phyloP scores from a whole-genome alignment of 768 basidiomycete species.

The Galerina marginata region DNA sequence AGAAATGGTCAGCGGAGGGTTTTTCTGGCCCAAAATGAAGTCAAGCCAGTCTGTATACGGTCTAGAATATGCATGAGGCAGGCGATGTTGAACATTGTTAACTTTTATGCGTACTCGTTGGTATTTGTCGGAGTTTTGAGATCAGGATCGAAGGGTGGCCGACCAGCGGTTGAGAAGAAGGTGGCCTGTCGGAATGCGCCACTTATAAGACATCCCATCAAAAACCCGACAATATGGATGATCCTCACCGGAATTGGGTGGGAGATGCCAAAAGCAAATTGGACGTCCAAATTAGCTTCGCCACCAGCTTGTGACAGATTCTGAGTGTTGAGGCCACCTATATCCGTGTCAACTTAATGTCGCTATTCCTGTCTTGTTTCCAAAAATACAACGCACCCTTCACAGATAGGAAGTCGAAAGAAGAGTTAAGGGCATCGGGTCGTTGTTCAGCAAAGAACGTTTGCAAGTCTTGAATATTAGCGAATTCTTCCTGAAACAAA shows the following conservation, averaged over 20 bases:
- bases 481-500: slow-evolving; percentile 44
- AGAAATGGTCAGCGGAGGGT: slow-evolving; percentile 65
- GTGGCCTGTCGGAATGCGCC: slow-evolving; percentile 37
- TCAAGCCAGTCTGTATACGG: slow-evolving; percentile 61
- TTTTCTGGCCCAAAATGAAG: slow-evolving; percentile 51
- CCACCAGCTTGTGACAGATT: slow-evolving; percentile 52
- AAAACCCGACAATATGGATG: neutral
- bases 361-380: neutral
- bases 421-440: slow-evolving; percentile 53
- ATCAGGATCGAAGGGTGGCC: slow-evolving; percentile 64
- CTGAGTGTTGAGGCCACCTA: slow-evolving; percentile 70
- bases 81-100: neutral
- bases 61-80: slow-evolving; percentile 16
- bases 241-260: slow-evolving; percentile 34
- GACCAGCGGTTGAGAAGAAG: slow-evolving; percentile 67
- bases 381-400: slow-evolving; percentile 44
- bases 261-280: slow-evolving; percentile 69
- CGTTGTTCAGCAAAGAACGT: slow-evolving; percentile 54
- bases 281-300: slow-evolving; percentile 73
- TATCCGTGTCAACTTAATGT: neutral
- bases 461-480: slow-evolving; percentile 57
- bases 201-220: neutral
- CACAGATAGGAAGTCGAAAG: slow-evolving; percentile 59
- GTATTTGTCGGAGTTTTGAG: slow-evolving; percentile 39
- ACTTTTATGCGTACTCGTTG: slow-evolving; percentile 35